Conservation (phyloP, 768 basidiomycete species). For the Lanmaoa pseudosensibilis region DNA sequence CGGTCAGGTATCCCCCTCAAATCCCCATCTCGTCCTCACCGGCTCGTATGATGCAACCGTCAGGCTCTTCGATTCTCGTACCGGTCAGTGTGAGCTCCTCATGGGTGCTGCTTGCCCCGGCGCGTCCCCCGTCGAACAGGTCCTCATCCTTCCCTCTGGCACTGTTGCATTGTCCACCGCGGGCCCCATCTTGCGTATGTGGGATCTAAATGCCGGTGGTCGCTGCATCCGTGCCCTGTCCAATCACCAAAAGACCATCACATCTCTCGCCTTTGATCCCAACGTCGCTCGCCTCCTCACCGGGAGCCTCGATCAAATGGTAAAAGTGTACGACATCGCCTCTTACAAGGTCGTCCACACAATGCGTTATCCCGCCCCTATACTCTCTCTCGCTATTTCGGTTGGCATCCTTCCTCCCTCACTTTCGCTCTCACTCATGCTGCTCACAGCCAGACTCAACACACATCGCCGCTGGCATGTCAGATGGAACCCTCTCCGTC, state of each 20-base stretch:
- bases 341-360: constrained; percentile 96
- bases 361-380: constrained; percentile 94
- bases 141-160: constrained; percentile 88
- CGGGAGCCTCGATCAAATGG: constrained; percentile 94
- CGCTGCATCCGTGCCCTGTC: constrained; percentile 88
- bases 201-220: constrained; percentile 93
- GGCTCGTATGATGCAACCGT: constrained; percentile 95
- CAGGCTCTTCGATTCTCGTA: constrained; percentile 82
- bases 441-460: constrained; percentile 84
- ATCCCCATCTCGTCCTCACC: constrained; percentile 83
- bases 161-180: constrained; percentile 83
- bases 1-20: constrained; percentile 79
- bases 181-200: constrained; percentile 89
- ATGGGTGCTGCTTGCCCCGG: constrained; percentile 50
- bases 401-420: constrained; percentile 40
- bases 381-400: constrained; percentile 88
- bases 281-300: constrained; percentile 78
- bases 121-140: constrained; percentile 79
- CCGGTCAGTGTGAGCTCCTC: constrained; percentile 80
- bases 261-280: constrained; percentile 79
- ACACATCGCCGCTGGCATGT: constrained; percentile 96
- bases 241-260: constrained; percentile 98
- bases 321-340: constrained; percentile 96
- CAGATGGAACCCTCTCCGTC: constrained; percentile 97
- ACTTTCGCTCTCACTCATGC: constrained; percentile 7